Base-by-base conservation (phyloP, 2,329 filamentous ascomycete species). In the Lithohypha guttulata region DNA sequence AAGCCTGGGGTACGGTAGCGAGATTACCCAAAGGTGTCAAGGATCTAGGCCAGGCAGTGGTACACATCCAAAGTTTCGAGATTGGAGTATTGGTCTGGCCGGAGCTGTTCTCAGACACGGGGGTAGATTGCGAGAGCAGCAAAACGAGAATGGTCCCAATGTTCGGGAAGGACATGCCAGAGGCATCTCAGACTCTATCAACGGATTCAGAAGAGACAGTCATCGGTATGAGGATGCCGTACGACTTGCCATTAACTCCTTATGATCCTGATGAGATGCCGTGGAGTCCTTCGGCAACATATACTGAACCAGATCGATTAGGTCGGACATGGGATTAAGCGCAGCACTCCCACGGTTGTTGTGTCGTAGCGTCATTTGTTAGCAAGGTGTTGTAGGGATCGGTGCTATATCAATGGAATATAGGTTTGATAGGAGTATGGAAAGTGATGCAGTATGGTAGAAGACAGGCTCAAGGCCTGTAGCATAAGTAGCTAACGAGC, bases 11-110 rank as follows among this genome's bases (percentile, higher is more conserved):
- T 1, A 77, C 81, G 25, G 66, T 71, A 2, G 20, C 42, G 18
- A 58, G 56, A 1, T 75, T 71, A 44, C 57, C 64, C 2, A 63
- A 67, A 0, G 74, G 34, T 13, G 23, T 14, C 14, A 42, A 42
- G 20, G 32, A 34, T 19, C 20, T 41, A 41, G 9, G 23, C 13
- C 9, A 34, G 17, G 17, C 32, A 23, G 18, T 31, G 32, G 63
- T 85, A 20, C 71, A 79, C 23, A 75, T 93, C 19, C 77, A 80
- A 42, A 91, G 83, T 20, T 94, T 80, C 65, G 86, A 94, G 57
- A 72, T 84, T 21, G 86, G 86, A 0, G 83, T 94, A 1, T 55
- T 93, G 32, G 70, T 93, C 0, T 93, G 85, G 83, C 85, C 86
- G 0, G 74, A 55, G 14, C 51, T 77, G 18, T 70, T 67, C 32